phyloP scores from a whole-genome alignment of 345 rosid species.

The Gossypium herbaceum region DNA sequence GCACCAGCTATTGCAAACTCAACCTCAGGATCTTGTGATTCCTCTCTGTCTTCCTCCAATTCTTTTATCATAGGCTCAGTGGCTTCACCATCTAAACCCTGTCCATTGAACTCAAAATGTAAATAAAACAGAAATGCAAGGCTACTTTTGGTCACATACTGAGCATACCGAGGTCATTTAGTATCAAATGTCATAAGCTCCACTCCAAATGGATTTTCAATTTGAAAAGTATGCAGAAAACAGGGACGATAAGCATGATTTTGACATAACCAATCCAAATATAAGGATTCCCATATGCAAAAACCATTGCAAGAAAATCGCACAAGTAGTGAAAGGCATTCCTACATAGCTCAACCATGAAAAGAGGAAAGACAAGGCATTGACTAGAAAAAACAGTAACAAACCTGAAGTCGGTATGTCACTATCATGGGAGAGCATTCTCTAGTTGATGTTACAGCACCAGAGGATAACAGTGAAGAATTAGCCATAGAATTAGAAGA shows the following conservation, averaged over 20 bases:
- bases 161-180: neutral
- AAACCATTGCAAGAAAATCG: neutral
- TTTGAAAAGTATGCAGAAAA: slow-evolving; percentile 3
- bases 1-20: slow-evolving; percentile 99
- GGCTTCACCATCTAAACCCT: slow-evolving; percentile 99
- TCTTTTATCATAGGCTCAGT: slow-evolving; percentile 99
- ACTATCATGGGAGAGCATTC: slow-evolving; percentile 94
- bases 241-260: neutral
- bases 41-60: slow-evolving; percentile 98
- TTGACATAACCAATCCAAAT: neutral
- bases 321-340: neutral
- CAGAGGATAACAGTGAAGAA: slow-evolving; percentile 58
- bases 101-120: slow-evolving; percentile 17
- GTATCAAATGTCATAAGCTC: neutral
- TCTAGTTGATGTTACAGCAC: slow-evolving; percentile 51
- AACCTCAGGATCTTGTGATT: slow-evolving; percentile 95
- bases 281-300: neutral
- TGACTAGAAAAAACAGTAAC: slow-evolving; percentile 8
- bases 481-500: slow-evolving; percentile 56
- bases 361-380: neutral
- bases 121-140: neutral
- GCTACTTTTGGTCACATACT: neutral
- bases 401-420: slow-evolving; percentile 98
- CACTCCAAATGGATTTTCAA: slow-evolving; percentile 1
- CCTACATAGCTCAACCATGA: neutral